phyloP scores from a whole-genome alignment of 176 grass and related monocot species.

The Rhynchospora pubera region DNA sequence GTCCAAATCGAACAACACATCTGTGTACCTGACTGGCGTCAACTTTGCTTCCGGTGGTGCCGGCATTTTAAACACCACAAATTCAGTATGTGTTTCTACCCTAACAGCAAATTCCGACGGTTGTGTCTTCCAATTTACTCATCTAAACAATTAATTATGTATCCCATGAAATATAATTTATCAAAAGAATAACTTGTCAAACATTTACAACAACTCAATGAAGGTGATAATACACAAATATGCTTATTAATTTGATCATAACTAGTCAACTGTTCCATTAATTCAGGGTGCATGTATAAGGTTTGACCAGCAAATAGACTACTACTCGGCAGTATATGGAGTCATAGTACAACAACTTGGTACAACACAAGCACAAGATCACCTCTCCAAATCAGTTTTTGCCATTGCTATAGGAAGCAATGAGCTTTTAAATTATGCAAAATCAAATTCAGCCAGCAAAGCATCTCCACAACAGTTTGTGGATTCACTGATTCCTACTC shows the following conservation, averaged over 20 bases:
- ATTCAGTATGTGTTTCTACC: conserved; percentile 28
- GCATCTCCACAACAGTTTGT: conserved; percentile 41
- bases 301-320: conserved; percentile 67
- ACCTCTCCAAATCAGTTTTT: conserved; percentile 67
- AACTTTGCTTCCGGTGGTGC: conserved; percentile 84
- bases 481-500: conserved; percentile 32
- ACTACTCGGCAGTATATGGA: conserved; percentile 40
- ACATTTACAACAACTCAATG: background rate
- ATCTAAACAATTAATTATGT: background rate
- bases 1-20: conserved; percentile 27
- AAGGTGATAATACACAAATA: background rate
- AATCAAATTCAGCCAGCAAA: conserved; percentile 14
- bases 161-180: background rate
- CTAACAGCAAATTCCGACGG: background rate
- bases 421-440: conserved; percentile 72
- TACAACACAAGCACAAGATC: conserved; percentile 16
- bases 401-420: conserved; percentile 79
- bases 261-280: background rate
- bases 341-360: conserved; percentile 49
- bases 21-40: conserved; percentile 49
- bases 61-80: conserved; percentile 54
- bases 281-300: conserved; percentile 50
- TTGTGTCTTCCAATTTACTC: background rate
- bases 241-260: background rate
- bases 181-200: too few relatives aligned